Percentiles rank a stretch among this genome's conserved stretches.
phyloP scores from a whole-genome alignment of 371 early-diverging fungal genomes.

The Mucor piriformis region DNA sequence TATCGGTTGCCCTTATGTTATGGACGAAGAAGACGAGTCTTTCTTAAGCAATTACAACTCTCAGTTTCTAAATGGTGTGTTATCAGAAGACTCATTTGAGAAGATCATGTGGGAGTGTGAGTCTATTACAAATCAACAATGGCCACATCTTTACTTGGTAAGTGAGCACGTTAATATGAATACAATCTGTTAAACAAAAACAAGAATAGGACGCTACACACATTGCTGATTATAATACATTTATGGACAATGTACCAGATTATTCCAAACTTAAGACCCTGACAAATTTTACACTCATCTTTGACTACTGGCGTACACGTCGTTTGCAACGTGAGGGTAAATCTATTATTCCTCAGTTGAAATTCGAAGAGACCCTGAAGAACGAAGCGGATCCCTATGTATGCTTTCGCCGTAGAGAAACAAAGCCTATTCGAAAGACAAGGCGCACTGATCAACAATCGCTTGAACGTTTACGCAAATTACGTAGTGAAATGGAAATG shows the following conservation, averaged over 20 bases:
- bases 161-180: constrained; percentile 9
- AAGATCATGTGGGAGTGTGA: constrained; percentile 80
- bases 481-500: constrained; percentile 80
- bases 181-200: background rate
- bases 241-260: constrained; percentile 17
- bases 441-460: constrained; percentile 86
- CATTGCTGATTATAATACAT: constrained; percentile 19
- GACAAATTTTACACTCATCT: constrained; percentile 19
- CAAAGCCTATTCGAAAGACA: constrained; percentile 85
- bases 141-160: constrained; percentile 62
- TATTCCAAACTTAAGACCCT: constrained; percentile 11
- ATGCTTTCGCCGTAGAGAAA: constrained; percentile 94
- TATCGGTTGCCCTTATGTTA: constrained; percentile 84
- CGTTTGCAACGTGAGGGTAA: constrained; percentile 47
- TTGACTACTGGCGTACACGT: constrained; percentile 41
- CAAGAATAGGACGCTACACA: constrained; percentile 16
- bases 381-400: constrained; percentile 91
- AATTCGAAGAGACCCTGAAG: constrained; percentile 66
- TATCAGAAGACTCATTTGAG: constrained; percentile 82
- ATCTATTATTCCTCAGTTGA: constrained; percentile 65
- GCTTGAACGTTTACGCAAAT: constrained; percentile 77
- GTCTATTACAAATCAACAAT: constrained; percentile 52
- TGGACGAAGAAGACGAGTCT: constrained; percentile 84
- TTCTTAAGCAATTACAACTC: constrained; percentile 68
- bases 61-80: constrained; percentile 26